Evolutionary conservation across 441 rosid species (phyloP), one percentile per base, ranked within the genome.

Genomic region (Croton laevigatus): DNA sequence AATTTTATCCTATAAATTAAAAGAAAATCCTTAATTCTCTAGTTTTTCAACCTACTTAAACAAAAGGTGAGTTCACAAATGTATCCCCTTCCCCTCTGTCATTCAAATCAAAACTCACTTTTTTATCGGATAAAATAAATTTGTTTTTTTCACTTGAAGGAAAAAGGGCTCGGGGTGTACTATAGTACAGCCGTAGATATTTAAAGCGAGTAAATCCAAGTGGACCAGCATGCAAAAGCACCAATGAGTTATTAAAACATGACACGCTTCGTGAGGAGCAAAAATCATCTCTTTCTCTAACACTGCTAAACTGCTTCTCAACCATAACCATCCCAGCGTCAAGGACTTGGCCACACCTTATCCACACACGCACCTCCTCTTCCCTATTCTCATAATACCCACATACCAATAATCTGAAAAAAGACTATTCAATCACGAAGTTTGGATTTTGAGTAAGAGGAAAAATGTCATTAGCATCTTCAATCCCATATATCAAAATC

Each of bases 381-480:
- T 27, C 32, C 1, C 32, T 27, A 19, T 65, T 66, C 32, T 72
- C 66, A 59, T 73, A 52, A 54, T 42, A 68, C 59, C 46, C 55
- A 3, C 66, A 12, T 20, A 27, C 22, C 61, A 67, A 22, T 62
- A 22, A 65, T 54, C 53, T 17, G 10, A 59, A 40, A 46, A 12
- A 59, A 16, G 9, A 3, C 17, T 6, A 32, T 14, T 16, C 45
- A 23, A 67, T 40, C 32, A 27, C 32, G 2, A 27, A 55, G 71
- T 34, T 53, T 68, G 63, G 48, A 16, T 46, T 8, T 49, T 17
- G 40, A 52, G 20, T 38, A 38, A 23, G 70, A 60, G 65, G 63
- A 45, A 78, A 66, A 59, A 89, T 89, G 97, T 86, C 94, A 34
- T 78, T 85, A 52, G 87, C 93, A 61, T 73, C 94, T 17, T 83